Evolutionary conservation across 2,329 filamentous ascomycete genomes (phyloP).

Genomic region (Cercospora sojina): DNA sequence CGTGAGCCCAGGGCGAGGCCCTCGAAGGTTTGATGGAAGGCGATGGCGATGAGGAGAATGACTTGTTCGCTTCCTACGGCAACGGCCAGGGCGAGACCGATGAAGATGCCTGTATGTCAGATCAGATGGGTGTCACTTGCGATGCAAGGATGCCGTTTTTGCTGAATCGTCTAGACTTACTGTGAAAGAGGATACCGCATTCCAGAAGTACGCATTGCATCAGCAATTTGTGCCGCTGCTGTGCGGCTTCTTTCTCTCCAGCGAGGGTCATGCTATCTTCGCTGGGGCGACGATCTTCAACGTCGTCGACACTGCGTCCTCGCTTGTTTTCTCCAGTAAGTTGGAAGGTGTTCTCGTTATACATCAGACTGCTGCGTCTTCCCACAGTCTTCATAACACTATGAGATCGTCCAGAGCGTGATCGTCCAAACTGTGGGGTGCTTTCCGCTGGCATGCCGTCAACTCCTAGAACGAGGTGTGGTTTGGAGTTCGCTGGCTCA

Average conservation of each 20-base stretch:
- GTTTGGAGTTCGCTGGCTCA: neutral
- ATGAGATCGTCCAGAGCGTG: constrained; percentile 21
- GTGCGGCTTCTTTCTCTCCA: constrained; percentile 33
- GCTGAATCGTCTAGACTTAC: neutral
- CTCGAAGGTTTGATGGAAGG: constrained; percentile 67
- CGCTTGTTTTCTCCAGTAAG: neutral
- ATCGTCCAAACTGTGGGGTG: constrained; percentile 62
- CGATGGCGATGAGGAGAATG: constrained; percentile 63
- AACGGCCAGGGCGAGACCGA: constrained; percentile 67
- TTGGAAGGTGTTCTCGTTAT: neutral
- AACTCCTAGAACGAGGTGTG: neutral
- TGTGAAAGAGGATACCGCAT: constrained; percentile 70
- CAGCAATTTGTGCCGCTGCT: constrained; percentile 58
- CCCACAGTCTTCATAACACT: constrained; percentile 12
- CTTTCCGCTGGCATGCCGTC: constrained; percentile 62
- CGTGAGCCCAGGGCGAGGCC: constrained; percentile 66
- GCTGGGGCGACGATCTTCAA: constrained; percentile 8
- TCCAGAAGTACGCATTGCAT: constrained; percentile 70
- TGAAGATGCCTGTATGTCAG: constrained; percentile 55
- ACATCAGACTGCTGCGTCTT: neutral
- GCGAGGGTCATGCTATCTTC: constrained; percentile 18
- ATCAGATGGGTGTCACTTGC: constrained; percentile 34
- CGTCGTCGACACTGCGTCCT: neutral
- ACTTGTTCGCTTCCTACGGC: constrained; percentile 62
- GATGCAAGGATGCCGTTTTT: neutral